phyloP scores from a whole-genome alignment of 2,329 filamentous ascomycete genomes.

The Calonectria pteridis region DNA sequence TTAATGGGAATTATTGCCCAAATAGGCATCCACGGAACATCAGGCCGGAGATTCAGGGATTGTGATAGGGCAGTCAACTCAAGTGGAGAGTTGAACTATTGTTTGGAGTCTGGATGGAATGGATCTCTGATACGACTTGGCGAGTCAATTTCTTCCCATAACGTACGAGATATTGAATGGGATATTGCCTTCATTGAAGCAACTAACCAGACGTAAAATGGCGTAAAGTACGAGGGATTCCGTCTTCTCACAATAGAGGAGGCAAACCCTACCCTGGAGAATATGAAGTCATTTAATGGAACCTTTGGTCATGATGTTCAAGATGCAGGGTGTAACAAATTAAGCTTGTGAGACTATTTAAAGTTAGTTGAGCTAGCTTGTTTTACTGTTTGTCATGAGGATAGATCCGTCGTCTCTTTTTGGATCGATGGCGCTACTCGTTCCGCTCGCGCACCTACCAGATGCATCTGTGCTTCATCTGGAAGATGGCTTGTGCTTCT shows the following conservation, averaged over 20 bases:
- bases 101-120: conserved; percentile 22
- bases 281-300: background rate
- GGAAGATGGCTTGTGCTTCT: background rate
- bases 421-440: background rate
- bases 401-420: background rate
- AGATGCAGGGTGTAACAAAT: background rate
- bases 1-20: conserved; percentile 7
- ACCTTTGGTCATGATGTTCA: background rate
- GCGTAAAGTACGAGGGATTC: background rate
- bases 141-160: background rate
- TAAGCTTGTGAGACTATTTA: background rate
- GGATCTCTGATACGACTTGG: background rate
- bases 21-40: conserved; percentile 21
- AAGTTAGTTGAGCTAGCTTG: background rate
- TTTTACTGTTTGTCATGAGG: background rate
- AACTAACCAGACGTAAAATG: background rate
- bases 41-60: background rate
- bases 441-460: background rate
- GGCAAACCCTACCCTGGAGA: background rate
- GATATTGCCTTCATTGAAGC: no score
- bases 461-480: background rate
- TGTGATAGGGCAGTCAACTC: conserved; percentile 30
- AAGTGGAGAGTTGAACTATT: conserved; percentile 39
- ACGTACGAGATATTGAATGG: background rate
- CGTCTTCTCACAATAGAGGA: no score